Evolutionary conservation across 805 yeast species (phyloP).

Genomic region (Torulaspora microellipsoides): DNA sequence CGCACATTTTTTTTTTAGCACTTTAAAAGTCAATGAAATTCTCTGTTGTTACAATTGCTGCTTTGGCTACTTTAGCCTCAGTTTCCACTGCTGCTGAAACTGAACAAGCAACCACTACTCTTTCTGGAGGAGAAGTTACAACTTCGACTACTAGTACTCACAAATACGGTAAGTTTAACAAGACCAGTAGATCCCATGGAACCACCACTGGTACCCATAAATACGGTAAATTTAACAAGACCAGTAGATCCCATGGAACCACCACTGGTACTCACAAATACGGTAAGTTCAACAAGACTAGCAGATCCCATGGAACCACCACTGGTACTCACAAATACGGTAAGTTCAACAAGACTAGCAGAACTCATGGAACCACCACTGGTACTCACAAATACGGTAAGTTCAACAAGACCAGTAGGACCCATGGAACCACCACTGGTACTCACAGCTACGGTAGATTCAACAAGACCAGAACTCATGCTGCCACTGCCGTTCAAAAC

Average conservation of each 20-base stretch:
- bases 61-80: conserved; percentile 38
- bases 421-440: conserved; percentile 39
- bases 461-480: conserved; percentile 37
- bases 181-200: conserved; percentile 28
- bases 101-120: conserved; percentile 25
- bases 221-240: conserved; percentile 49
- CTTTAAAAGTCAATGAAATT: conserved; percentile 38
- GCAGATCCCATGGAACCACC: conserved; percentile 29
- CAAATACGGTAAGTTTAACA: conserved; percentile 50
- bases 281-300: conserved; percentile 47
- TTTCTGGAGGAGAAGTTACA: conserved; percentile 23
- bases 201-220: conserved; percentile 49
- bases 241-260: conserved; percentile 30
- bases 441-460: conserved; percentile 57
- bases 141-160: conserved; percentile 40
- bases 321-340: conserved; percentile 58
- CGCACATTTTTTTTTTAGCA: not conserved
- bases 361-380: conserved; percentile 43
- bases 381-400: conserved; percentile 56
- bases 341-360: conserved; percentile 43
- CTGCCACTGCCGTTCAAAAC: conserved; percentile 27
- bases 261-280: conserved; percentile 50
- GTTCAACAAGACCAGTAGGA: conserved; percentile 39
- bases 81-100: conserved; percentile 27
- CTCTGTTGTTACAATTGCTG: conserved; percentile 39